These are phyloP conservation scores for Tulasnella sp. DNA, from an alignment of 768 basidiomycete genomes.

Conservation along the genomic window DNA sequence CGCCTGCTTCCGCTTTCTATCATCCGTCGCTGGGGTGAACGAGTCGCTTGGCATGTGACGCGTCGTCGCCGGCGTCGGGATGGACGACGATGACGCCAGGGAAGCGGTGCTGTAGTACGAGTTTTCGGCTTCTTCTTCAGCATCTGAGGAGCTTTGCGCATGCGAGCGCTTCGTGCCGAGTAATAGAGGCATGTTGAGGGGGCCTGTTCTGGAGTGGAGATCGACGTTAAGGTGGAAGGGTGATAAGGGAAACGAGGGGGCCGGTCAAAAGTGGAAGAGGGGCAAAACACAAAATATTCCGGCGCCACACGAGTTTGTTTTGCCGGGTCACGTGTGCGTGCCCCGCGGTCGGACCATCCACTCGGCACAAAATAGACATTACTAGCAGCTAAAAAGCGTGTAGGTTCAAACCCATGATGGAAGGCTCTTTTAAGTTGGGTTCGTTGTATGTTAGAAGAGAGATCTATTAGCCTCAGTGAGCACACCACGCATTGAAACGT, in stretches of 20 bases:
- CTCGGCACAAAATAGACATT: too few species aligned
- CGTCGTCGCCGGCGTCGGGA: conserved; percentile 17
- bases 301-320: conserved; percentile 5
- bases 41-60: conserved; percentile 20
- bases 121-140: conserved; percentile 8
- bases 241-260: conserved; percentile 6
- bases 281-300: not conserved
- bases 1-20: conserved; percentile 29
- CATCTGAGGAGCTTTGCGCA: conserved; percentile 25
- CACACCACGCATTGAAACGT: conserved; percentile 3
- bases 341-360: not conserved
- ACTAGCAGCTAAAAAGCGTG: conserved; percentile 47
- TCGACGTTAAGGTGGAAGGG: not conserved
- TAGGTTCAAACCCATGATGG: conserved; percentile 73
- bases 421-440: conserved; percentile 73
- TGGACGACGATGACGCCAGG: conserved; percentile 18
- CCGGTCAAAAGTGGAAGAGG: conserved; percentile 13
- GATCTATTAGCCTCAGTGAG: conserved; percentile 52
- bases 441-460: conserved; percentile 86
- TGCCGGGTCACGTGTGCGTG: not conserved
- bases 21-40: conserved; percentile 13
- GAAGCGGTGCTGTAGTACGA: conserved; percentile 13
- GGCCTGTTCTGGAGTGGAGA: not conserved
- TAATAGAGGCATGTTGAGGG: conserved; percentile 24
- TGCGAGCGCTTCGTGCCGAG: conserved; percentile 29